Percentiles rank a stretch among this genome's conserved stretches.
phyloP scores from a whole-genome alignment of 169 alveolate genomes.

The Plasmodium knowlesi region DNA sequence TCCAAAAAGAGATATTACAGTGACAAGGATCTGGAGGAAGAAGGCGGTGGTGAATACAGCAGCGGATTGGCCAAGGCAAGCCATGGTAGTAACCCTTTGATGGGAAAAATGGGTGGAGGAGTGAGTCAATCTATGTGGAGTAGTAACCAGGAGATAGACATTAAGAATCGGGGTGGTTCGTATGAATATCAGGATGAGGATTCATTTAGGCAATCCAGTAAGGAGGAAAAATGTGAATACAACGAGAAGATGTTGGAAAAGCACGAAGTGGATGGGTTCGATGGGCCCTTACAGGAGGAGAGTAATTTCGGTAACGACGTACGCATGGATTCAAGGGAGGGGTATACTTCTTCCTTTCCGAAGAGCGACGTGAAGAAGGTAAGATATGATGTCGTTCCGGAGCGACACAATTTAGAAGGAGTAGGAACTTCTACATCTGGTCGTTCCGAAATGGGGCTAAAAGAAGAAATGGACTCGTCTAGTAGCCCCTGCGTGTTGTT shows the following conservation, averaged over 20 bases:
- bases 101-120: not conserved
- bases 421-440: not conserved
- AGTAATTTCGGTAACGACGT: not conserved
- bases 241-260: not conserved
- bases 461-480: not conserved
- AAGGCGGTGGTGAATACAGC: not conserved
- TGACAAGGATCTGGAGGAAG: not conserved
- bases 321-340: not conserved
- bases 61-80: not conserved
- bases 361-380: not conserved
- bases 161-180: not conserved
- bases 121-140: not conserved
- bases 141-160: not conserved
- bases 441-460: not conserved
- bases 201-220: not conserved
- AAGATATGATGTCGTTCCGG: not conserved
- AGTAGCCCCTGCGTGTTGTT: not conserved
- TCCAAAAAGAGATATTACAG: not conserved
- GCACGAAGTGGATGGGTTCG: not conserved
- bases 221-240: not conserved
- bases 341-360: not conserved
- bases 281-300: not conserved
- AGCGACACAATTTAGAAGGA: not conserved
- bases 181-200: not conserved
- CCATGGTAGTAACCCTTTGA: not conserved